A percentile compares a stretch with the other conserved stretches of the same genome.
These are phyloP conservation scores for Daedaleopsis sinensis DNA, from an alignment of 768 basidiomycete genomes.

Conservation along the genomic window DNA sequence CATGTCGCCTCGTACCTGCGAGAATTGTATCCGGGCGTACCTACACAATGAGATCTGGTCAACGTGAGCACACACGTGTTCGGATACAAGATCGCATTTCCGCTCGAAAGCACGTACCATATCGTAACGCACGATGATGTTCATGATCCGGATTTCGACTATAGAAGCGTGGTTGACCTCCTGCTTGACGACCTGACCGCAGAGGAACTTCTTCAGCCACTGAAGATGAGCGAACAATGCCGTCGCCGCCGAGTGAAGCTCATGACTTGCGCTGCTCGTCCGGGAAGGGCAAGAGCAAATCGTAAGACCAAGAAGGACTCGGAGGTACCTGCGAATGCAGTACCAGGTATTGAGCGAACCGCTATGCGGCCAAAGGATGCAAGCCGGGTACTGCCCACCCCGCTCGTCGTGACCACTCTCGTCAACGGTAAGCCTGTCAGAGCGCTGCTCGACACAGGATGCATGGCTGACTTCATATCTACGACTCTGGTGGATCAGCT, in stretches of 20 bases:
- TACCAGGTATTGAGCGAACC: too few species aligned
- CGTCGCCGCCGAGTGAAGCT: too few species aligned
- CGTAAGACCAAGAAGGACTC: too few species aligned
- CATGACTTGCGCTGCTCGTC: too few species aligned
- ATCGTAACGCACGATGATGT: not conserved
- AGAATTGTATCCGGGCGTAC: too few species aligned
- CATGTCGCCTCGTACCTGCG: not conserved
- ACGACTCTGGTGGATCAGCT: constrained; percentile 33
- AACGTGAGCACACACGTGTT: not conserved
- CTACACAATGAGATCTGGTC: not conserved
- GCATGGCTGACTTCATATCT: constrained; percentile 35
- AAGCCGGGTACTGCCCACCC: constrained; percentile 19
- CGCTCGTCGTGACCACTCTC: constrained; percentile 2
- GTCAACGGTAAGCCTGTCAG: constrained; percentile 26
- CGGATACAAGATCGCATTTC: not conserved
- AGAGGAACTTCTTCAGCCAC: too few species aligned
- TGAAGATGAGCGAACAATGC: too few species aligned
- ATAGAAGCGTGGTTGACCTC: not conserved
- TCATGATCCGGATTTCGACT: not conserved
- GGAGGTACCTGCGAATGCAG: not conserved
- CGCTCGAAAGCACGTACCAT: not conserved
- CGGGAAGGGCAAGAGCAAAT: too few species aligned
- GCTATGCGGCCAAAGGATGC: too few species aligned
- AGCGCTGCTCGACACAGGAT: constrained; percentile 30
- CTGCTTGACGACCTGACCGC: not conserved